phyloP scores from a whole-genome alignment of 2,329 filamentous ascomycete species.

The Aspergillus ustus region DNA sequence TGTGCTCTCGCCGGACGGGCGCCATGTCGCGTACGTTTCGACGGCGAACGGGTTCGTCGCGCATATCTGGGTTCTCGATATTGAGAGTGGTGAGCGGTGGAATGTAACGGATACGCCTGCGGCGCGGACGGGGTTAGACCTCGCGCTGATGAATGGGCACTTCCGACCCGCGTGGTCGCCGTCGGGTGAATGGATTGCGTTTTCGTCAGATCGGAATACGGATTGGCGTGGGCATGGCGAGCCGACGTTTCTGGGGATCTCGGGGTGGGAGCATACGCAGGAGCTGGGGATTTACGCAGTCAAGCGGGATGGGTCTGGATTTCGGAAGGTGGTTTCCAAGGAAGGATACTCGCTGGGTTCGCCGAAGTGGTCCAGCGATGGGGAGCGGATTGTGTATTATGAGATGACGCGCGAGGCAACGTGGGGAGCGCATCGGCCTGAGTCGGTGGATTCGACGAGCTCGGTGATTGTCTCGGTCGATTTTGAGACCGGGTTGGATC shows the following conservation, averaged over 20 bases:
- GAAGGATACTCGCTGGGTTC: conserved; percentile 43
- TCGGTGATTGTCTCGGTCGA: conserved; percentile 41
- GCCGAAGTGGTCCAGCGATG: conserved; percentile 45
- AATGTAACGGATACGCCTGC: conserved; percentile 46
- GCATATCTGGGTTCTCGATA: conserved; percentile 49
- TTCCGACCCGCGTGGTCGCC: conserved; percentile 50
- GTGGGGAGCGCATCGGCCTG: conserved; percentile 42
- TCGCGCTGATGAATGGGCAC: conserved; percentile 39
- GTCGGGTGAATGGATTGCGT: conserved; percentile 48
- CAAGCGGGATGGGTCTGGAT: conserved; percentile 42
- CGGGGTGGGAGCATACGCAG: conserved; percentile 50
- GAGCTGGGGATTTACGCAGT: conserved; percentile 48
- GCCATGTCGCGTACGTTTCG: conserved; percentile 45
- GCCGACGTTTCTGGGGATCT: conserved; percentile 30
- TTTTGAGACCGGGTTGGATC: conserved; percentile 44
- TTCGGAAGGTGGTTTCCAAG: conserved; percentile 41
- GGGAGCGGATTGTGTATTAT: conserved; percentile 44
- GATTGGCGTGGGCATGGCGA: conserved; percentile 48
- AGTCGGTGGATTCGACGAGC: conserved; percentile 21
- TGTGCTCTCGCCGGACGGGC: conserved; percentile 46
- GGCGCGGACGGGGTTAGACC: conserved; percentile 8
- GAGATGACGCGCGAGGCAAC: conserved; percentile 46
- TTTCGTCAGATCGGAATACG: conserved; percentile 50
- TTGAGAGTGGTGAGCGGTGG: conserved; percentile 35
- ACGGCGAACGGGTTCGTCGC: conserved; percentile 41